Conservation (phyloP, 2,329 filamentous ascomycete genomes). For the Cladosporium sp. region DNA sequence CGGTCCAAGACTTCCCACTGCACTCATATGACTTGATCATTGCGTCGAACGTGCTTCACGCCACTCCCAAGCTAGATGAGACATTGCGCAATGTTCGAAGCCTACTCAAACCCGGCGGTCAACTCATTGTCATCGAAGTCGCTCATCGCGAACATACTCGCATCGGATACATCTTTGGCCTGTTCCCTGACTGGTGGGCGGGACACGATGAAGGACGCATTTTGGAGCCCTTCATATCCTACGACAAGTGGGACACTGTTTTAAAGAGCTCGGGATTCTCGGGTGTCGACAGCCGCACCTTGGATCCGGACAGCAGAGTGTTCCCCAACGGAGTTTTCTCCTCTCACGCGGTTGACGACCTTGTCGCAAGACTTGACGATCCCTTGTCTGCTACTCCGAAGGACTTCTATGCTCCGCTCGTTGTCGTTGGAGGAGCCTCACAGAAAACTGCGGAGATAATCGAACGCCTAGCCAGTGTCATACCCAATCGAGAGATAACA, state of each 20-base stretch:
- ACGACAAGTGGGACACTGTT: slow-evolving; percentile 36
- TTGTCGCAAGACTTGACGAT: neutral
- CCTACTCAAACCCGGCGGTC: slow-evolving; percentile 32
- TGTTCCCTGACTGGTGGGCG: slow-evolving; percentile 41
- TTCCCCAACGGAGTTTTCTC: slow-evolving; percentile 2
- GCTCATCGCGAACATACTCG: slow-evolving; percentile 22
- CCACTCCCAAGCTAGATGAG: slow-evolving; percentile 25
- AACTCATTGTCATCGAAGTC: slow-evolving; percentile 28
- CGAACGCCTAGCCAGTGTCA: neutral
- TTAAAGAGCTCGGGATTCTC: slow-evolving; percentile 38
- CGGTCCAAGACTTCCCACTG: slow-evolving; percentile 37
- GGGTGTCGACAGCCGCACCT: slow-evolving; percentile 31
- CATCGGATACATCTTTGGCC: slow-evolving; percentile 27
- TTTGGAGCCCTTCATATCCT: slow-evolving; percentile 32
- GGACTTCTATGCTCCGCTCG: neutral
- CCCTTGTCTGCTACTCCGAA: neutral
- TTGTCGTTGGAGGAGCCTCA: neutral
- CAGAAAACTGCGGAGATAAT: neutral
- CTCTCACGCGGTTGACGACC: slow-evolving; percentile 18
- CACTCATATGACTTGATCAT: slow-evolving; percentile 31
- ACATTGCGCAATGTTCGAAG: slow-evolving; percentile 27
- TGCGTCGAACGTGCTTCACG: slow-evolving; percentile 32
- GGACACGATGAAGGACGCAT: slow-evolving; percentile 32
- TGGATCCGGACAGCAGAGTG: slow-evolving; percentile 11
- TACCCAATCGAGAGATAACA: neutral